phyloP scores from a whole-genome alignment of 2,329 filamentous ascomycete species.

The Karstenula rhodostoma region DNA sequence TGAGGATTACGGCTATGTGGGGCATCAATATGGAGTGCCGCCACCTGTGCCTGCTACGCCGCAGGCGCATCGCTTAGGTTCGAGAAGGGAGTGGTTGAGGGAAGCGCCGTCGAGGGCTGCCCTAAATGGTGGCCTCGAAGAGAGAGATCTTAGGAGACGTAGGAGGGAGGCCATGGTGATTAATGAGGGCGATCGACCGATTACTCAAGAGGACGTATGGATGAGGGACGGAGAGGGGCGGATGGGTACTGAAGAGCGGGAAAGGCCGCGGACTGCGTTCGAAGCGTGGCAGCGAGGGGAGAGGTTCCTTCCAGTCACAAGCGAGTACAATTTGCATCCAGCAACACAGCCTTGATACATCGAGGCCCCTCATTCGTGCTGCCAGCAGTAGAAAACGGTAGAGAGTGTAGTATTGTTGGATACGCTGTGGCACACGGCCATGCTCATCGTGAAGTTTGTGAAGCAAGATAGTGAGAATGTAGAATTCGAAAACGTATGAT shows the following conservation, averaged over 20 bases:
- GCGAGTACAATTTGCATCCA: not conserved
- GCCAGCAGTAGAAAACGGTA: too few relatives aligned
- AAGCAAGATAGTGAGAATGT: too few relatives aligned
- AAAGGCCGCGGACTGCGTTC: not conserved
- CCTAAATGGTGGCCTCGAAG: slow-evolving; percentile 57
- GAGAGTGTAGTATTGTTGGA: too few relatives aligned
- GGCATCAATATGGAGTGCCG: slow-evolving; percentile 17
- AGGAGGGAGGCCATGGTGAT: slow-evolving; percentile 90
- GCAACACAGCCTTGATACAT: too few relatives aligned
- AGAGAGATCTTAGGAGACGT: slow-evolving; percentile 76
- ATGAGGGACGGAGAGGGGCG: slow-evolving; percentile 55
- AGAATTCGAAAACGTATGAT: not conserved
- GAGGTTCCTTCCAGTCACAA: not conserved
- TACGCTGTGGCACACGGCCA: too few relatives aligned
- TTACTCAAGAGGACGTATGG: slow-evolving; percentile 80
- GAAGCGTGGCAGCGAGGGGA: not conserved
- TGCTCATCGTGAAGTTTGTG: too few relatives aligned
- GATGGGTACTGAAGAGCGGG: slow-evolving; percentile 22
- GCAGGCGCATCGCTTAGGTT: slow-evolving; percentile 8
- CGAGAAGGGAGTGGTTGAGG: slow-evolving; percentile 14
- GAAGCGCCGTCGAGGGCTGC: slow-evolving; percentile 53
- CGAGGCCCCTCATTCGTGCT: too few relatives aligned
- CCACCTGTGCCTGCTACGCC: slow-evolving; percentile 13
- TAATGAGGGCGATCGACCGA: slow-evolving; percentile 80
- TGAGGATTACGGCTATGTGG: slow-evolving; percentile 31